Evolutionary conservation across 257 asterid species (phyloP).

Genomic region (Anisodus acutangulus): DNA sequence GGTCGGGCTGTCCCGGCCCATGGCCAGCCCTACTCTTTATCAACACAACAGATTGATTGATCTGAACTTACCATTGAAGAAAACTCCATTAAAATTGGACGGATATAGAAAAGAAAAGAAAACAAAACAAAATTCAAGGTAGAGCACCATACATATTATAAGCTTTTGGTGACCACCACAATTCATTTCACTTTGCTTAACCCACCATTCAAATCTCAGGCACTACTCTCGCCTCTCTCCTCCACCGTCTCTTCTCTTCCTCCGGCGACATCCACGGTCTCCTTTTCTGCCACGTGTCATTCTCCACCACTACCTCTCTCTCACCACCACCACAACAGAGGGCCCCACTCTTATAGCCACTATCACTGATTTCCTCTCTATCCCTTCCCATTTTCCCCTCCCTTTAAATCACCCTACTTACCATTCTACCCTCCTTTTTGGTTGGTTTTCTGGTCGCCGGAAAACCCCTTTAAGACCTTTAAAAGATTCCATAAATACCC

Average conservation of each 20-base stretch:
- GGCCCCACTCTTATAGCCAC: constrained; percentile 55
- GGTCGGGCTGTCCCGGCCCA: no score
- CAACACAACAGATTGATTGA: no score
- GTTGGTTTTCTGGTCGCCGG: constrained; percentile 63
- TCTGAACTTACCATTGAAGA: no score
- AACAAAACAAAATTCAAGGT: no score
- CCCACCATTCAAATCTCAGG: constrained; percentile 60
- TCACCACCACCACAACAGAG: constrained; percentile 43
- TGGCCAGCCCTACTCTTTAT: no score
- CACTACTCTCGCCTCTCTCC: constrained; percentile 75
- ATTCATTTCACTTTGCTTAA: no score
- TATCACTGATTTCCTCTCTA: constrained; percentile 67
- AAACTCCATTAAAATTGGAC: no score
- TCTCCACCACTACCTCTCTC: constrained; percentile 57
- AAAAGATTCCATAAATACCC: constrained; percentile 51
- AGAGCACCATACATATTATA: no score
- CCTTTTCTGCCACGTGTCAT: constrained; percentile 65
- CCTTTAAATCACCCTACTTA: constrained; percentile 35
- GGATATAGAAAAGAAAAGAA: no score
- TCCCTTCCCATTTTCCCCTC: constrained; percentile 69
- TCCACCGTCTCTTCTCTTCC: constrained; percentile 74
- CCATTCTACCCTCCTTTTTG: constrained; percentile 42
- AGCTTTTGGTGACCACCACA: no score
- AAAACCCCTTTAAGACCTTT: constrained; percentile 52
- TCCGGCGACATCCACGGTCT: constrained; percentile 76